Percentiles rank a stretch among this genome's conserved stretches.
phyloP scores from a whole-genome alignment of 1,139 yeast species.

The Trichomonascaceae sp. region DNA sequence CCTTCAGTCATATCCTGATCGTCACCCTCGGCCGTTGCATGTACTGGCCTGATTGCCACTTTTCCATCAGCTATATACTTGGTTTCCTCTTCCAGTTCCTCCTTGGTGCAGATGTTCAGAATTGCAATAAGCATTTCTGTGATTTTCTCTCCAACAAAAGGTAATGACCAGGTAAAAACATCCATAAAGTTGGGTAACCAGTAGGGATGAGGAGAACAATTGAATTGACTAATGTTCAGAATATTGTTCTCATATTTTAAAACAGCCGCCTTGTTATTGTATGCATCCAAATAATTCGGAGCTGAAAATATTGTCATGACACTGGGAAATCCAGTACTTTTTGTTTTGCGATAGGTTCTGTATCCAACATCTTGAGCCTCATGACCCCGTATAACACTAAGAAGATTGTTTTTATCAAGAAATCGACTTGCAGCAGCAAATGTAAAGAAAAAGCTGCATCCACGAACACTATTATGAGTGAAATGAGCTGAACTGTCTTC shows the following conservation, averaged over 20 bases:
- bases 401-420: slow-evolving; percentile 68
- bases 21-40: neutral
- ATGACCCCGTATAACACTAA: slow-evolving; percentile 88
- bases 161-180: slow-evolving; percentile 95
- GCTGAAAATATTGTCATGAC: slow-evolving; percentile 91
- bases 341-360: slow-evolving; percentile 85
- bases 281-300: slow-evolving; percentile 89
- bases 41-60: neutral
- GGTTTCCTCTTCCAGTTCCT: slow-evolving; percentile 78
- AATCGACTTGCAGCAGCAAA: slow-evolving; percentile 81
- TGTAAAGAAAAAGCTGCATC: slow-evolving; percentile 88
- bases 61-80: slow-evolving; percentile 19
- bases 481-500: slow-evolving; percentile 47
- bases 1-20: neutral
- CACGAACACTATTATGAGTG: slow-evolving; percentile 70
- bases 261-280: slow-evolving; percentile 94
- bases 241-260: slow-evolving; percentile 83
- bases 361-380: slow-evolving; percentile 98
- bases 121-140: slow-evolving; percentile 91
- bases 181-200: slow-evolving; percentile 98
- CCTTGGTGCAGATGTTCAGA: slow-evolving; percentile 90
- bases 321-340: slow-evolving; percentile 87
- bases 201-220: slow-evolving; percentile 90
- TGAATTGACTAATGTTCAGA: slow-evolving; percentile 93
- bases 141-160: slow-evolving; percentile 90